Conservation (phyloP, 345 rosid species). For the Salix arbutifolia region DNA sequence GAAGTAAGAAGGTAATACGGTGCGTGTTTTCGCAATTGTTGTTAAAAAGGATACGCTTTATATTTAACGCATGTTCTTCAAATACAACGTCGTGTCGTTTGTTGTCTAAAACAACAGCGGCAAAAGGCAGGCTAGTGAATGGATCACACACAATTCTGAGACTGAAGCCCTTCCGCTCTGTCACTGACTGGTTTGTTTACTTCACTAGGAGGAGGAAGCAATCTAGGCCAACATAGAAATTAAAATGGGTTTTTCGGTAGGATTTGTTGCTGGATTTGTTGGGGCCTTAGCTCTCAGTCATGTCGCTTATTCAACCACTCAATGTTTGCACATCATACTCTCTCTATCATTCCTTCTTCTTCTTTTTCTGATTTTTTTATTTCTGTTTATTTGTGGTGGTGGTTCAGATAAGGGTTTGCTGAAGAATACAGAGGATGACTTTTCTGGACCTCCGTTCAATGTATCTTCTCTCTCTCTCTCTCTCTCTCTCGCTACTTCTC, state of each 20-base stretch:
- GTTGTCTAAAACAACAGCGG: background rate
- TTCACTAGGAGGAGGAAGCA: no score
- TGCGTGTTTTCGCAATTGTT: background rate
- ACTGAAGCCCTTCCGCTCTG: background rate
- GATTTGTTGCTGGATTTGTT: constrained; percentile 54
- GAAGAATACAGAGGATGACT: constrained; percentile 92
- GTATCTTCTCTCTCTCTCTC: constrained; percentile 24
- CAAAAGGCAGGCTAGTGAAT: background rate
- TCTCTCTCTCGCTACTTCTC: background rate
- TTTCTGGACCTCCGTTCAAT: constrained; percentile 66
- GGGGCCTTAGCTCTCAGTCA: constrained; percentile 72
- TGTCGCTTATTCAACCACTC: constrained; percentile 89
- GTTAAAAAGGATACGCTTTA: background rate
- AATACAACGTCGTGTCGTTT: background rate
- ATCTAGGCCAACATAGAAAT: no score
- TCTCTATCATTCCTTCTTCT: background rate
- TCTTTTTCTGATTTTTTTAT: constrained; percentile 3
- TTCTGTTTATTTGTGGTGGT: background rate
- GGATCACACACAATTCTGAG: background rate
- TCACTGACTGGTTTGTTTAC: no score
- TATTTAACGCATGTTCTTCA: background rate
- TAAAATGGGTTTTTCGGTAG: constrained; percentile 44
- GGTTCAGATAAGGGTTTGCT: constrained; percentile 74
- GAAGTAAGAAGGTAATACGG: background rate
- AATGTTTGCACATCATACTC: constrained; percentile 37